phyloP scores from a whole-genome alignment of 2,329 filamentous ascomycete species.

The Volutella citrinella region DNA sequence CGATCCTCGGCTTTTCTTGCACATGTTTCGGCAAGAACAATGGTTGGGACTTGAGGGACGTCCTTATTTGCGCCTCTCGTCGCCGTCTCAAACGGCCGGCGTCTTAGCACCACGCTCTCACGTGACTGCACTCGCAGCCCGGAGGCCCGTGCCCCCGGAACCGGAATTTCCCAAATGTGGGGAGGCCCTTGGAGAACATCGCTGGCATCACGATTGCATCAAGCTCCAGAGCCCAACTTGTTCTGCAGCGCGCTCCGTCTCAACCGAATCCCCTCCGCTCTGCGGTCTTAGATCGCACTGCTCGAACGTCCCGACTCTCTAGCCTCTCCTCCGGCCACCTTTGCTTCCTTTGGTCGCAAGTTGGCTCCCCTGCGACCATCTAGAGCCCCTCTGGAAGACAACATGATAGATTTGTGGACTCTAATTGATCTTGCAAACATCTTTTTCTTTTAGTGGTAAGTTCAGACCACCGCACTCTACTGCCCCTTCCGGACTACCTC shows the following conservation, averaged over 20 bases:
- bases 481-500: slow-evolving; percentile 1
- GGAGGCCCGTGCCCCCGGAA: slow-evolving; percentile 12
- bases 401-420: slow-evolving; percentile 40
- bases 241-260: slow-evolving; percentile 14
- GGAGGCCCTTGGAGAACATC: slow-evolving; percentile 22
- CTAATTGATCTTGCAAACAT: slow-evolving; percentile 27
- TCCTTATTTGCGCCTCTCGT: too few relatives aligned
- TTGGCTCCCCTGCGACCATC: slow-evolving; percentile 21
- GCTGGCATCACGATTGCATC: slow-evolving; percentile 25
- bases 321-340: slow-evolving; percentile 10
- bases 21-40: too few relatives aligned
- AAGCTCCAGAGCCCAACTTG: slow-evolving; percentile 24
- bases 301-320: slow-evolving; percentile 11
- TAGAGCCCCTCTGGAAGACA: slow-evolving; percentile 30
- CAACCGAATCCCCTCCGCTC: slow-evolving; percentile 14
- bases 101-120: too few relatives aligned
- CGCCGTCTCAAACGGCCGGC: too few relatives aligned
- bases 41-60: too few relatives aligned
- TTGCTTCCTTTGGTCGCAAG: slow-evolving; percentile 18
- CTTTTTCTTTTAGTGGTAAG: slow-evolving; percentile 41
- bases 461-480: slow-evolving; percentile 6
- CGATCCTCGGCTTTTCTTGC: too few relatives aligned
- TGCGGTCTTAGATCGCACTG: slow-evolving; percentile 9
- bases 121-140: slow-evolving; percentile 8
- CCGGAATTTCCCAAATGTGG: slow-evolving; percentile 21